Conservation (phyloP, 768 basidiomycete genomes). For the Lactarius evosmus region DNA sequence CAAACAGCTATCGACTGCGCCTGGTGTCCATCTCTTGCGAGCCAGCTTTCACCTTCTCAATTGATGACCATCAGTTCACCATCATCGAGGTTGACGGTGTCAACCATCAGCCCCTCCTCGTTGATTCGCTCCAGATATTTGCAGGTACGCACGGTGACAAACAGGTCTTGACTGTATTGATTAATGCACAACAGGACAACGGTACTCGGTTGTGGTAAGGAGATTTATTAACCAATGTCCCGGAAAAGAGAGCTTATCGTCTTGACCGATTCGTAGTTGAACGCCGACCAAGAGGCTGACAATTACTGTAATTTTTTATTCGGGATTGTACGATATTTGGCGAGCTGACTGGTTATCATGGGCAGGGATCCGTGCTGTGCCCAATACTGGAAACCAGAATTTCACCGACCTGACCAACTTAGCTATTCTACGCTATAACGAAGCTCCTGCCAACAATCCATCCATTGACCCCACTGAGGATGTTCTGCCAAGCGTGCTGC, state of each 20-base stretch:
- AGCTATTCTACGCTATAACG: constrained; percentile 26
- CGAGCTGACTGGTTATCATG: neutral
- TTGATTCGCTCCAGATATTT: constrained; percentile 23
- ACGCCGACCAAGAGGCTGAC: neutral
- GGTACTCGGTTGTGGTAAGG: constrained; percentile 24
- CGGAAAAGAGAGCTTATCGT: neutral
- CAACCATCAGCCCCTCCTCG: constrained; percentile 11
- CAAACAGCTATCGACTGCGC: constrained; percentile 16
- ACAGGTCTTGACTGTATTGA: neutral
- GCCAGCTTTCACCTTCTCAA: constrained; percentile 28
- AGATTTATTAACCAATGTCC: neutral
- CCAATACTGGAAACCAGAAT: neutral
- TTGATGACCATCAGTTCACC: constrained; percentile 25
- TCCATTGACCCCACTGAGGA: constrained; percentile 12
- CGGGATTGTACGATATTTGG: neutral
- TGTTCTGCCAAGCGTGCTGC: neutral
- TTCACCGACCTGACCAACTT: constrained; percentile 13
- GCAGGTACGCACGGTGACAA: constrained; percentile 1
- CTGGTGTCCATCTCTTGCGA: constrained; percentile 22
- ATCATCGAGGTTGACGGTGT: constrained; percentile 29
- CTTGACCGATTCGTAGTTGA: neutral
- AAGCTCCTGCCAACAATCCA: neutral
- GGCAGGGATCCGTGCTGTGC: constrained; percentile 1
- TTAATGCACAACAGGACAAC: constrained; percentile 13
- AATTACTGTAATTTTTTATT: constrained; percentile 25